phyloP scores from a whole-genome alignment of 2,329 filamentous ascomycete species.

The Cercospora canescens region DNA sequence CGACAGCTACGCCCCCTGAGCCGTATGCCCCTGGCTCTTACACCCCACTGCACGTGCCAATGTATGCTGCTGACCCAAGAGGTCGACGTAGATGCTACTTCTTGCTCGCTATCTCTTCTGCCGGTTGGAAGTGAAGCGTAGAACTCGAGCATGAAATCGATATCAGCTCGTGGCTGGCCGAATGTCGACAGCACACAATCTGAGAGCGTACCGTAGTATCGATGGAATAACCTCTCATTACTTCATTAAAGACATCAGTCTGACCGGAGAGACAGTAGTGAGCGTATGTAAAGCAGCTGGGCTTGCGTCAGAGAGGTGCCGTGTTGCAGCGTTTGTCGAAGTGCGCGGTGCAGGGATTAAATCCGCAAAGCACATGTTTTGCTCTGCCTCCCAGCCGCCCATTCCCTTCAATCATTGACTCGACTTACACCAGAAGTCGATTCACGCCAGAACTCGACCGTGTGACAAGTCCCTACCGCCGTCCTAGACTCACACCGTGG shows the following conservation, averaged over 20 bases:
- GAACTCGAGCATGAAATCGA: not conserved
- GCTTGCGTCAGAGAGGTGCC: not conserved
- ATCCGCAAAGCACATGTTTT: not conserved
- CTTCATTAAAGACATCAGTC: not conserved
- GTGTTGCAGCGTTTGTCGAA: not conserved
- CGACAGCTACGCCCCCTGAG: too few species aligned
- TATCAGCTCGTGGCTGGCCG: not conserved
- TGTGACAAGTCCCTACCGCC: not conserved
- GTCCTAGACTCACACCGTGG: not conserved
- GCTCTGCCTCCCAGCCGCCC: not conserved
- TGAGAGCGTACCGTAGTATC: not conserved
- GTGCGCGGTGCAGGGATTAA: not conserved
- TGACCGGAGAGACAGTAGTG: not conserved
- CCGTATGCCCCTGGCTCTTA: too few species aligned
- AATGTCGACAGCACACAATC: not conserved
- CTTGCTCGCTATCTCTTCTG: too few species aligned
- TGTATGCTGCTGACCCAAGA: too few species aligned
- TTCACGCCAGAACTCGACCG: not conserved
- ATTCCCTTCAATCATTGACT: not conserved
- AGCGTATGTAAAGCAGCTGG: not conserved
- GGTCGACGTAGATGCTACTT: too few species aligned
- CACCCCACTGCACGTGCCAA: too few species aligned
- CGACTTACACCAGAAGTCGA: not conserved
- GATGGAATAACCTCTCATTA: not conserved
- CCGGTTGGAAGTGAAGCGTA: not conserved